Conservation (phyloP, 148 eudicot genomes). For the Chenopodium formosanum region DNA sequence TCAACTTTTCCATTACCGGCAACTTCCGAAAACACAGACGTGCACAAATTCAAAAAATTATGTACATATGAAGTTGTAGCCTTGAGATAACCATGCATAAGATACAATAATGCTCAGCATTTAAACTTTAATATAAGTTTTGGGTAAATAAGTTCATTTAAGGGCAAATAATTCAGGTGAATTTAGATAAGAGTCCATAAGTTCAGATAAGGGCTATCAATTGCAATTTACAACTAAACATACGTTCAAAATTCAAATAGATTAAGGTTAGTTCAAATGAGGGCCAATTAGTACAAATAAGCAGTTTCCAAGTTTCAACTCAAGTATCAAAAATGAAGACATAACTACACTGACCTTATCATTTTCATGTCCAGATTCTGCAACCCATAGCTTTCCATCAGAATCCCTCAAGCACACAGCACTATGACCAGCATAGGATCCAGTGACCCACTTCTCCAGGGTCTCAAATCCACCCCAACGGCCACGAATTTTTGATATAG, state of each 20-base stretch:
- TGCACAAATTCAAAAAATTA: background rate
- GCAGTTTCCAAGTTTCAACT: background rate
- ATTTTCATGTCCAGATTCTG: constrained; percentile 95
- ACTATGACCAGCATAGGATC: constrained; percentile 92
- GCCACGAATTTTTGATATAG: constrained; percentile 90
- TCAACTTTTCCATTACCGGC: background rate
- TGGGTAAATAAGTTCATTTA: background rate
- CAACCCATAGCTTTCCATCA: constrained; percentile 95
- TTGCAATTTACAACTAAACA: background rate
- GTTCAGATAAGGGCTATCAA: background rate
- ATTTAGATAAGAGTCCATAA: background rate
- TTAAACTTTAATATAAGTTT: background rate
- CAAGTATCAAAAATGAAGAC: too few relatives aligned
- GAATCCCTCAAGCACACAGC: constrained; percentile 90
- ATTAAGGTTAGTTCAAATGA: background rate
- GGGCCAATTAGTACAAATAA: background rate
- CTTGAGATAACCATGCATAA: background rate
- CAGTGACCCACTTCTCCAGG: constrained; percentile 94
- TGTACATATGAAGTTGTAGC: background rate
- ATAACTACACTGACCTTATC: constrained; percentile 51
- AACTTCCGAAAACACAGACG: background rate
- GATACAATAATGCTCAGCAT: background rate
- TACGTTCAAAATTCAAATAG: background rate
- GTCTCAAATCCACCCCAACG: constrained; percentile 98
- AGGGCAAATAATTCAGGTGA: background rate